Evolutionary conservation across 2,329 filamentous ascomycete genomes (phyloP).

Genomic region (Penicillium sp.): DNA sequence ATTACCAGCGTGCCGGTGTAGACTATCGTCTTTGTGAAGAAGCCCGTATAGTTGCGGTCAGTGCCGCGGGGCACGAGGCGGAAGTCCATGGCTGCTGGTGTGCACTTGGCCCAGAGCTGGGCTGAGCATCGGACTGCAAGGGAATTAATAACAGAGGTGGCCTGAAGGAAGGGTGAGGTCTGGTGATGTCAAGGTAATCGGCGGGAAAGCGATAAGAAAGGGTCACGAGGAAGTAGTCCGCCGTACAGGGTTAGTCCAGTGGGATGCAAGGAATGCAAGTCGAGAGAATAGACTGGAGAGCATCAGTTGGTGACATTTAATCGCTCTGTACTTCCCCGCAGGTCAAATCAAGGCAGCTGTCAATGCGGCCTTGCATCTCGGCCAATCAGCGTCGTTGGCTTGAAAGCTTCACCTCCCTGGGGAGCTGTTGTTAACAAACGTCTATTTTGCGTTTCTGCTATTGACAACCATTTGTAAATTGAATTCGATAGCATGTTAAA

Average conservation of each 20-base stretch:
- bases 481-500: too few species aligned
- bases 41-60: conserved; percentile 50
- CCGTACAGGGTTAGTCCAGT: background rate
- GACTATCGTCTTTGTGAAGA: conserved; percentile 52
- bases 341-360: conserved; percentile 5
- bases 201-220: background rate
- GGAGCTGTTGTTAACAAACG: too few species aligned
- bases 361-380: background rate
- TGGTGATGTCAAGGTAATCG: background rate
- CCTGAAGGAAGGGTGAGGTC: background rate
- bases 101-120: background rate
- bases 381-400: background rate
- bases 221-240: background rate
- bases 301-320: background rate
- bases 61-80: conserved; percentile 45
- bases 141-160: background rate
- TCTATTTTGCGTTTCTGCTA: too few species aligned
- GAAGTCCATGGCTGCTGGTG: conserved; percentile 39
- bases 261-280: too few species aligned
- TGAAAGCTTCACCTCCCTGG: background rate
- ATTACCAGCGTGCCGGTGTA: conserved; percentile 47
- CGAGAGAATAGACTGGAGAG: background rate
- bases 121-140: conserved; percentile 3
- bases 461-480: too few species aligned
- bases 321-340: conserved; percentile 10